A percentile compares a stretch with the other conserved stretches of the same genome.
Evolutionary conservation across 805 yeast species (phyloP).

Genomic region (Myxozyma geophila): DNA sequence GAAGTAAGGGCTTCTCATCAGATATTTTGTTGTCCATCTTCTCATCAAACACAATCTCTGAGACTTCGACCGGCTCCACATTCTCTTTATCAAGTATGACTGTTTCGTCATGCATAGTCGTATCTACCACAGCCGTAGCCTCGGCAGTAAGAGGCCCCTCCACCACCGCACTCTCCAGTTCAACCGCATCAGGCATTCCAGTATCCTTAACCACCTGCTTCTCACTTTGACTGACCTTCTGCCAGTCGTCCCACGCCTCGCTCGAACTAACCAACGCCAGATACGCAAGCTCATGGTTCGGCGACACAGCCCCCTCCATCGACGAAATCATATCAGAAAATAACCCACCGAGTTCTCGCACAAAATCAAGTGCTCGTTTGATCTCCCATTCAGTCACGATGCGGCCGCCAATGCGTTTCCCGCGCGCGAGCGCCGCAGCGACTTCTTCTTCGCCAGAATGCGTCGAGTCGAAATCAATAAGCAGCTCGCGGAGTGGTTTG

Average conservation of each 20-base stretch:
- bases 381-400: conserved; percentile 78
- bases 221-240: not conserved
- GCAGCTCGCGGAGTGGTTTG: conserved; percentile 72
- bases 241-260: conserved; percentile 32
- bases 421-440: conserved; percentile 32
- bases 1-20: not conserved
- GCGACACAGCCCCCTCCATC: conserved; percentile 68
- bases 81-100: conserved; percentile 25
- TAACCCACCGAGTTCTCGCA: conserved; percentile 69
- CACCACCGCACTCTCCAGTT: conserved; percentile 41
- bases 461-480: conserved; percentile 52
- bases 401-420: conserved; percentile 85
- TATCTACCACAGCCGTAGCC: not conserved
- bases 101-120: not conserved
- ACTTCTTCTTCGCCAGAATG: conserved; percentile 22
- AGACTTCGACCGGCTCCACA: not conserved
- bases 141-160: conserved; percentile 43
- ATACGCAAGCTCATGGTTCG: conserved; percentile 82
- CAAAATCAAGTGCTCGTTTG: conserved; percentile 79
- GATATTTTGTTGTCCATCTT: not conserved
- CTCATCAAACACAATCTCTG: not conserved
- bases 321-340: conserved; percentile 73
- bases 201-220: not conserved
- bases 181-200: not conserved
- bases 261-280: conserved; percentile 74